A percentile compares a stretch with the other conserved stretches of the same genome.
Evolutionary conservation across 345 rosid genomes (phyloP).

Genomic region (Durio zibethinus): DNA sequence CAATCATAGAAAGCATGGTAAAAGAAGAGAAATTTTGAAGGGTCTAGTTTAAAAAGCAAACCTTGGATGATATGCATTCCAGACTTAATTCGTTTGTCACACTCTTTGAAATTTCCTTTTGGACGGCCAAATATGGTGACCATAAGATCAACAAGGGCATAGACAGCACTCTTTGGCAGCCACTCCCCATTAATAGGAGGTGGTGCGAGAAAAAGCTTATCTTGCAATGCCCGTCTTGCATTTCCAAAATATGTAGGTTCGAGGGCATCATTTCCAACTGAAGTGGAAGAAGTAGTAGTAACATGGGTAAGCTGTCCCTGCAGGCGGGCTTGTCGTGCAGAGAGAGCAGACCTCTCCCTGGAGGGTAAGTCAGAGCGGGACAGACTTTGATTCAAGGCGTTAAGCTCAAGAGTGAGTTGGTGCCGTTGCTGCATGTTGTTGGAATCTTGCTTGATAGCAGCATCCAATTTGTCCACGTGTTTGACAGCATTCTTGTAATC

Average conservation of each 20-base stretch:
- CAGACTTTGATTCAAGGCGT: conserved; percentile 65
- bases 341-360: conserved; percentile 59
- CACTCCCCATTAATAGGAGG: conserved; percentile 91
- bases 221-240: conserved; percentile 47
- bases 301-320: conserved; percentile 40
- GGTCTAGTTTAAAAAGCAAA: conserved; percentile 16
- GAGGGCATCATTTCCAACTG: conserved; percentile 36
- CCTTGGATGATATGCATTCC: conserved; percentile 83
- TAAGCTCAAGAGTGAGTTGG: conserved; percentile 56
- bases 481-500: conserved; percentile 89
- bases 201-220: conserved; percentile 78
- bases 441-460: conserved; percentile 73
- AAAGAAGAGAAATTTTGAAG: background rate
- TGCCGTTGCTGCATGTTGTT: conserved; percentile 47
- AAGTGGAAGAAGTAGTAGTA: conserved; percentile 28
- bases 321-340: conserved; percentile 48
- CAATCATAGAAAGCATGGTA: background rate
- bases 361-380: conserved; percentile 57
- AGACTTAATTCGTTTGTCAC: conserved; percentile 81
- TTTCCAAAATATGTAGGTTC: conserved; percentile 67
- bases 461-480: conserved; percentile 86
- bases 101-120: conserved; percentile 88
- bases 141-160: conserved; percentile 92
- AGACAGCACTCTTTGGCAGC: conserved; percentile 88
- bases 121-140: conserved; percentile 87